A percentile compares a stretch with the other conserved stretches of the same genome.
Evolutionary conservation across 805 yeast genomes (phyloP).

Genomic region (Debaryomyces castellii): DNA sequence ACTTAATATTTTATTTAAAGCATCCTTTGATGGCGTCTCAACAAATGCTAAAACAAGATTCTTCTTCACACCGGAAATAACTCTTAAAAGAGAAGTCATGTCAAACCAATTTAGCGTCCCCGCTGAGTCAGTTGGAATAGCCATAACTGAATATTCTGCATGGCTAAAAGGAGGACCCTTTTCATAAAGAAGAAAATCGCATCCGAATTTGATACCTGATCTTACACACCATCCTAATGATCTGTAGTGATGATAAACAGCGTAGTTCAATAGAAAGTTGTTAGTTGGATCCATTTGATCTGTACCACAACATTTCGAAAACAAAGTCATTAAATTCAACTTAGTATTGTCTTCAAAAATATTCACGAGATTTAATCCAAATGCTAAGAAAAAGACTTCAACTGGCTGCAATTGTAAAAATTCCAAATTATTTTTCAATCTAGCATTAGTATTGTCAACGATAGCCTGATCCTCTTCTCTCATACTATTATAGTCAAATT

Average conservation of each 20-base stretch:
- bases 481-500: conserved; percentile 3
- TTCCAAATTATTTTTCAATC: conserved; percentile 30
- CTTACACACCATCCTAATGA: conserved; percentile 94
- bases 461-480: conserved; percentile 15
- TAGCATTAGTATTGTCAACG: conserved; percentile 15
- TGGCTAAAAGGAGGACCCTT: conserved; percentile 96
- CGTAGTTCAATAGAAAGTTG: conserved; percentile 54
- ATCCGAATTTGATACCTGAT: conserved; percentile 88
- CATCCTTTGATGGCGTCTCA: conserved; percentile 45
- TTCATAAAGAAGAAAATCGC: conserved; percentile 78
- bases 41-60: conserved; percentile 70
- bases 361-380: conserved; percentile 52
- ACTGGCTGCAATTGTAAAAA: conserved; percentile 69
- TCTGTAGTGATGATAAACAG: conserved; percentile 81
- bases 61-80: conserved; percentile 84
- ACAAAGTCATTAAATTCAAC: conserved; percentile 19
- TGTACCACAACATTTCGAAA: conserved; percentile 22
- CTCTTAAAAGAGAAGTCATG: conserved; percentile 68
- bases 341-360: conserved; percentile 19
- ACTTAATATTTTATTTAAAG: conserved; percentile 21
- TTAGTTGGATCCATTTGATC: conserved; percentile 20
- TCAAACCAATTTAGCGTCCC: conserved; percentile 53
- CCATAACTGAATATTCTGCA: conserved; percentile 76
- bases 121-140: conserved; percentile 40
- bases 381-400: conserved; percentile 70